Percentiles rank a stretch among this genome's conserved stretches.
These are phyloP conservation scores for Phenoliferia sp. DNA, from an alignment of 1,284 basidiomycete genomes.

Conservation along the genomic window DNA sequence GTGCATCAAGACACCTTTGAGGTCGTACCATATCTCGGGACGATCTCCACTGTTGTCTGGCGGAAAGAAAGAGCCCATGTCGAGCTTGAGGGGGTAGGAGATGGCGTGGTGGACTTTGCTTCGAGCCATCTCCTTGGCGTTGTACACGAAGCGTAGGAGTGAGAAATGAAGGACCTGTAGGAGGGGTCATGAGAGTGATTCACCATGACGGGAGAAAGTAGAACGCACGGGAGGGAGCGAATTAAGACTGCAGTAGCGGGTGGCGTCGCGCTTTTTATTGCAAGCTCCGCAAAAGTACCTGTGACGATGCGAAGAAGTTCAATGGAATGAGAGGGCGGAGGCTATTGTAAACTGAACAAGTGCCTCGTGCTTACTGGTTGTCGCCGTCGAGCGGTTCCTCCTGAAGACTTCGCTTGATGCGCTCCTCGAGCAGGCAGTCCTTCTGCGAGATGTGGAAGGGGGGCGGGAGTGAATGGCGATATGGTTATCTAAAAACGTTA, in stretches of 20 bases:
- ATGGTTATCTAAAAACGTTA: background rate
- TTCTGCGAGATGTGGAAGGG: background rate
- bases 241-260: conserved; percentile 62
- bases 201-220: background rate
- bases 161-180: conserved; percentile 66
- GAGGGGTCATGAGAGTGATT: background rate
- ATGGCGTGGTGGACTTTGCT: conserved; percentile 77
- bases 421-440: conserved; percentile 55
- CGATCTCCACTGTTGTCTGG: conserved; percentile 31
- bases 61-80: conserved; percentile 62
- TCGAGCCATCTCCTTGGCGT: conserved; percentile 45
- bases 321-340: background rate
- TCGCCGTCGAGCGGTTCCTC: conserved; percentile 70
- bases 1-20: conserved; percentile 76
- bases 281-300: conserved; percentile 77
- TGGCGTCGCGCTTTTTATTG: conserved; percentile 64
- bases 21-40: conserved; percentile 58
- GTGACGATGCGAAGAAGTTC: background rate
- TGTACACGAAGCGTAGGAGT: conserved; percentile 80
- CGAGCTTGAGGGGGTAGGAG: conserved; percentile 63
- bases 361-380: conserved; percentile 68
- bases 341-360: too few species aligned
- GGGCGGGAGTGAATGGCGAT: background rate
- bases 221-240: conserved; percentile 64
- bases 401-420: conserved; percentile 57